Evolutionary conservation across 768 basidiomycete genomes (phyloP).

Genomic region (Erythrobasidium yunnanense): DNA sequence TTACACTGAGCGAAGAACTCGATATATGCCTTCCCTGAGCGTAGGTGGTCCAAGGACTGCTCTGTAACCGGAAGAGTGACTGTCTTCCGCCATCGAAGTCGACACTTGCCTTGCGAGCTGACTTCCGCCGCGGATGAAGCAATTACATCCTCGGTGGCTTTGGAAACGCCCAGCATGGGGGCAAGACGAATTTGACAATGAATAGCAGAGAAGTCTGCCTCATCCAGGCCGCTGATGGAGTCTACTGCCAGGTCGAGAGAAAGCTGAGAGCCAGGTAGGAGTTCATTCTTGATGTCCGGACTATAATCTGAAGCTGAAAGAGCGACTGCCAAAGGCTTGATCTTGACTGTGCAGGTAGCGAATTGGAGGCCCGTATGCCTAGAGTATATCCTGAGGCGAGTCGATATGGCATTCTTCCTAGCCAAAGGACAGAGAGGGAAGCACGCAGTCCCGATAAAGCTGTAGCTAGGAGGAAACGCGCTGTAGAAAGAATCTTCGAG

Average conservation of each 20-base stretch:
- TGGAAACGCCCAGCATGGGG: conserved; percentile 63
- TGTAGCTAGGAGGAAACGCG: conserved; percentile 61
- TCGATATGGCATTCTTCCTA: conserved; percentile 42
- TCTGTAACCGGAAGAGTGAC: conserved; percentile 67
- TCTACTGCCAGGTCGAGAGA: conserved; percentile 77
- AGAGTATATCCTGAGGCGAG: conserved; percentile 68
- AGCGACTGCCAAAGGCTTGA: conserved; percentile 65
- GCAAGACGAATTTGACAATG: conserved; percentile 83
- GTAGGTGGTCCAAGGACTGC: conserved; percentile 61
- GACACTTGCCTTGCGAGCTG: conserved; percentile 58
- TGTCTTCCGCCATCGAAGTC: conserved; percentile 69
- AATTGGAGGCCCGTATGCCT: conserved; percentile 90
- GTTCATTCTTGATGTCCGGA: conserved; percentile 33
- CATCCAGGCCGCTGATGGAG: conserved; percentile 73
- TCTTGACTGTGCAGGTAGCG: conserved; percentile 77
- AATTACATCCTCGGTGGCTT: conserved; percentile 57
- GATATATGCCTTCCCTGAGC: conserved; percentile 67
- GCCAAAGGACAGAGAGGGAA: conserved; percentile 71
- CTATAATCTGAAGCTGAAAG: conserved; percentile 38
- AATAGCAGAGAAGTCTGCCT: conserved; percentile 73
- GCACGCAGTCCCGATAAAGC: conserved; percentile 79
- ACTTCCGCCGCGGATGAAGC: conserved; percentile 68
- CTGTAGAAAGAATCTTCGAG: conserved; percentile 89
- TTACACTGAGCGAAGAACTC: conserved; percentile 79
- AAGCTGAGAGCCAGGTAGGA: conserved; percentile 68